Conservation (phyloP, 371 early-diverging fungal genomes). For the Dipsacomyces acuminosporus region DNA sequence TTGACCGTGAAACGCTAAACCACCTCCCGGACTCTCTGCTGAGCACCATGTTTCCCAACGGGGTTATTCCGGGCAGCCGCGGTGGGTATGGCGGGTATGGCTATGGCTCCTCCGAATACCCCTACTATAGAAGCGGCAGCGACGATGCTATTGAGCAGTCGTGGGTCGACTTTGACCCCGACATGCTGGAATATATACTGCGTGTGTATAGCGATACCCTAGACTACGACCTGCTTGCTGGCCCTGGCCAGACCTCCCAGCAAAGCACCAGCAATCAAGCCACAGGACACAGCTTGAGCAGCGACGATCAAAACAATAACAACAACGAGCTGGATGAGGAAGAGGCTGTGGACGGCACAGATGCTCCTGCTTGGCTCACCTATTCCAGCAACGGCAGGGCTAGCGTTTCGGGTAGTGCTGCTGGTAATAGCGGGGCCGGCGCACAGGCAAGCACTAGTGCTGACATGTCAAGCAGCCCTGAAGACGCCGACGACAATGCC, state of each 20-base stretch:
- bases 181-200: slow-evolving; percentile 45
- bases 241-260: not conserved
- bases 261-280: too few relatives aligned
- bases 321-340: slow-evolving; percentile 2
- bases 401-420: slow-evolving; percentile 16
- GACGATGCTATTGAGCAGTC: slow-evolving; percentile 54
- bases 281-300: slow-evolving; percentile 5
- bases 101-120: slow-evolving; percentile 24
- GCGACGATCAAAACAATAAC: not conserved
- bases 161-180: slow-evolving; percentile 51
- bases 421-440: not conserved
- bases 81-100: slow-evolving; percentile 27
- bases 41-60: slow-evolving; percentile 81
- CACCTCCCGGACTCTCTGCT: slow-evolving; percentile 71
- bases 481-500: too few relatives aligned
- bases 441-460: not conserved
- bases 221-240: slow-evolving; percentile 29
- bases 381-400: slow-evolving; percentile 32
- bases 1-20: slow-evolving; percentile 68
- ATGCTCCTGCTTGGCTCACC: slow-evolving; percentile 24
- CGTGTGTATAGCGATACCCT: slow-evolving; percentile 35
- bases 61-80: slow-evolving; percentile 57
- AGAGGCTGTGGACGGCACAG: slow-evolving; percentile 1
- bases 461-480: too few relatives aligned
- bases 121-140: slow-evolving; percentile 46